Base-by-base conservation (phyloP, 768 basidiomycete species). In the Boletellus emodensis region DNA sequence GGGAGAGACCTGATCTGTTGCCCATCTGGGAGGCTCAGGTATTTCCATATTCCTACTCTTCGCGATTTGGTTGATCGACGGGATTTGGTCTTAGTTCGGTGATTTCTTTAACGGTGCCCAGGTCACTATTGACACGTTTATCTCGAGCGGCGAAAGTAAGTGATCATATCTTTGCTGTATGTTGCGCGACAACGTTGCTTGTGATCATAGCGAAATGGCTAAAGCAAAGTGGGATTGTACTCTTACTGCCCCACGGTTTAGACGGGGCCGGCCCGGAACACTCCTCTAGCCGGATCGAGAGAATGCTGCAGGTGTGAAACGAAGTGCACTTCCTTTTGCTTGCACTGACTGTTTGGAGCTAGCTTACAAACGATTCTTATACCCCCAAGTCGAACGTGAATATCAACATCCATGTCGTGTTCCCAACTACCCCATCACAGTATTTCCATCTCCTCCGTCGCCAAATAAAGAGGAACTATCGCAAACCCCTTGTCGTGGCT, bases 221-320 rank as follows among this genome's bases (percentile, higher is more conserved):
- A 41, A 89, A 84, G 64, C 93, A 95, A 70, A 94, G 90, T 57
- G 93, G 87, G 0, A 77, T 96, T 18, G 85, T 91, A 4, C 70
- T 96, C 50, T 79, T 92, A 40, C 75, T 96, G 0, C 93, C 93
- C 22, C 93, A 96, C 53, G 93, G 94, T 14, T 74, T 91, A 14
- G 92, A 96, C 58, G 93, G 93, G 26, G 92, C 93, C 14, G 93
- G 94, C 2, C 93, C 93, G 0, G 93, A 96, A 64, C 93, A 96
- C 62, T 95, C 92, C 1, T 92, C 90, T 0, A 87, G 83, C 43
- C 82, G 93, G 14, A 75, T 95, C 37, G 93, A 96, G 63, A 77
- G 93, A 34, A 88, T 92, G 83, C 72, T 95, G n/a, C 93, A 93
- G 76, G 90, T 87, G 48, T 63, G 42, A 3, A 26, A 12, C 32